Evolutionary conservation across 208 protist species (phyloP).

Genomic region (Herpetomonas tarakana): DNA sequence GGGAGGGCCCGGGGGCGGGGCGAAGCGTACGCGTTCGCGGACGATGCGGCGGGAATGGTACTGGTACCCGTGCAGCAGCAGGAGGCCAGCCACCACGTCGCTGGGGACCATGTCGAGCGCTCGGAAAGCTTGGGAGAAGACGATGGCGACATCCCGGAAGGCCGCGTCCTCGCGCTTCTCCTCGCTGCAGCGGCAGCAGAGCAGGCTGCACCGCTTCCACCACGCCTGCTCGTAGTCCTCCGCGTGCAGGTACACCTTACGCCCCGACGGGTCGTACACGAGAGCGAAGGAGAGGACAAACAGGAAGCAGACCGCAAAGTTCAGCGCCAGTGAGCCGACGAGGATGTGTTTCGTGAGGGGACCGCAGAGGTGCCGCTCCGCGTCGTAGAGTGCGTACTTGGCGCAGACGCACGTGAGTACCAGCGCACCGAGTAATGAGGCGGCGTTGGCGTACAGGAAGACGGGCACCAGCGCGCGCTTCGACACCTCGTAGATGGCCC

Average conservation of each 20-base stretch:
- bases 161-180: conserved; percentile 30
- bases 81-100: conserved; percentile 77
- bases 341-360: conserved; percentile 25
- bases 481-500: conserved; percentile 62
- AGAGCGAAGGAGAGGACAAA: conserved; percentile 43
- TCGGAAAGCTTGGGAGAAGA: conserved; percentile 72
- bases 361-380: conserved; percentile 19
- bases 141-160: conserved; percentile 53
- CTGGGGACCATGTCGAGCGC: conserved; percentile 82
- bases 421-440: conserved; percentile 19
- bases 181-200: conserved; percentile 50
- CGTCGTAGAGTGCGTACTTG: conserved; percentile 41
- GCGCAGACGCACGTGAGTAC: conserved; percentile 25
- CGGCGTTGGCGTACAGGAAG: conserved; percentile 50
- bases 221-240: conserved; percentile 71
- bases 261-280: conserved; percentile 53
- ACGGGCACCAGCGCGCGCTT: conserved; percentile 52
- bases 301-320: conserved; percentile 23
- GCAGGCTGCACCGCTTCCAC: conserved; percentile 49
- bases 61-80: conserved; percentile 82
- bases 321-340: conserved; percentile 26
- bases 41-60: conserved; percentile 25
- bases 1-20: conserved; percentile 16
- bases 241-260: conserved; percentile 20
- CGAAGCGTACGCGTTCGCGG: conserved; percentile 26